phyloP scores from a whole-genome alignment of 768 basidiomycete species.

The Kwoniella dejecticola region DNA sequence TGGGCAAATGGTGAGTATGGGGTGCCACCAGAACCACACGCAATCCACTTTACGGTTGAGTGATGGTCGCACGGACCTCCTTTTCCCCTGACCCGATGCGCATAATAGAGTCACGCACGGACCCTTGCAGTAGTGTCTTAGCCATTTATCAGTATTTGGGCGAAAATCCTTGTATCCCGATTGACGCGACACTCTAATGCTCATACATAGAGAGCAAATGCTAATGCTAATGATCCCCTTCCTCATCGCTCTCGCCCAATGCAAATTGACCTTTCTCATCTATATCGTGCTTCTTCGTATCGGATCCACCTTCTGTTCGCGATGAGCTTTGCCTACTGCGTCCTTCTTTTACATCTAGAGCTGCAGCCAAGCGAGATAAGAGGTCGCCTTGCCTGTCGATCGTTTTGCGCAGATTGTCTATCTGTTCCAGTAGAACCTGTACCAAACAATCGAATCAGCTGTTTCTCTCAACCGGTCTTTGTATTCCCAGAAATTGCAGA shows the following conservation, averaged over 20 bases:
- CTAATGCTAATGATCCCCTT: conserved; percentile 17
- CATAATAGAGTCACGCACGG: too few species aligned
- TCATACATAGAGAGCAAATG: too few species aligned
- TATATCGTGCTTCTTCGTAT: conserved; percentile 7
- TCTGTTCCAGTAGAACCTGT: conserved; percentile 47
- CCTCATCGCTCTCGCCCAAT: conserved; percentile 36
- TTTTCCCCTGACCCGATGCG: too few species aligned
- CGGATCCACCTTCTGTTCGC: not conserved
- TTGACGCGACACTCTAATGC: too few species aligned
- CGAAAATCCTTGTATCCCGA: too few species aligned
- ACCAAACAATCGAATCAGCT: not conserved
- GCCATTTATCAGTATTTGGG: too few species aligned
- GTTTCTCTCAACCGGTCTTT: not conserved
- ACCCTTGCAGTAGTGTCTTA: too few species aligned
- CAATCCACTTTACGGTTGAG: too few species aligned
- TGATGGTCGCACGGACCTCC: too few species aligned
- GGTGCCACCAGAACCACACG: too few species aligned
- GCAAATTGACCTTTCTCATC: conserved; percentile 34
- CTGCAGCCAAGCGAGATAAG: conserved; percentile 19
- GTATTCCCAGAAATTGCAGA: too few species aligned
- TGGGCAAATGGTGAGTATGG: too few species aligned
- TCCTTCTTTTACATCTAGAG: conserved; percentile 4
- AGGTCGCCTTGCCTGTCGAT: conserved; percentile 53
- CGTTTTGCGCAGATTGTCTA: conserved; percentile 46
- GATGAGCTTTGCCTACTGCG: not conserved